Conservation (phyloP, 805 yeast species). For the Sungouiozyma ichnusensis region DNA sequence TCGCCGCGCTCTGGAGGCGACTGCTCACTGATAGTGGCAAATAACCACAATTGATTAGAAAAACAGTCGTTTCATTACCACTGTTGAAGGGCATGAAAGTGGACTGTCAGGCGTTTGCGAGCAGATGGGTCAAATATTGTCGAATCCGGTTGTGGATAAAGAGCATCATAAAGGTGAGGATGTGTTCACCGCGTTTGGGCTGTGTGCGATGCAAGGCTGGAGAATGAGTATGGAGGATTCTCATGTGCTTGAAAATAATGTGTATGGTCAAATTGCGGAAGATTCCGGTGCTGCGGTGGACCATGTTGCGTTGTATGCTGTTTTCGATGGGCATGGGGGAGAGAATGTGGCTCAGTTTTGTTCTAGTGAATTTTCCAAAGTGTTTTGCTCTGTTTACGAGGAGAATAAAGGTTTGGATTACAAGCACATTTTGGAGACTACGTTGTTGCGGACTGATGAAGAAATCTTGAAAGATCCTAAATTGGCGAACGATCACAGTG, state of each 20-base stretch:
- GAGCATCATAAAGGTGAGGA: slow-evolving; percentile 62
- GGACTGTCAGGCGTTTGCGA: not conserved
- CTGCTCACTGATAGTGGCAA: too few species aligned
- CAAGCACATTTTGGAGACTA: slow-evolving; percentile 48
- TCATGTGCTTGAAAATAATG: slow-evolving; percentile 45
- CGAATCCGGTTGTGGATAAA: slow-evolving; percentile 75
- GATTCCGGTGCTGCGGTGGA: slow-evolving; percentile 25
- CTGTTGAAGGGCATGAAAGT: not conserved
- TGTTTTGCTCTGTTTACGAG: slow-evolving; percentile 30
- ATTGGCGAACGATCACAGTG: slow-evolving; percentile 73
- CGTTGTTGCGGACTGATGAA: slow-evolving; percentile 74
- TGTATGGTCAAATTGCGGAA: slow-evolving; percentile 2
- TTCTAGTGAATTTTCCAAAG: slow-evolving; percentile 63
- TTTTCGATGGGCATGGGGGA: slow-evolving; percentile 97
- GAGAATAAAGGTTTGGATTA: slow-evolving; percentile 34
- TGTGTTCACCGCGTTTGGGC: slow-evolving; percentile 59
- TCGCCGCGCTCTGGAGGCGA: too few species aligned
- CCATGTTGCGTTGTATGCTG: slow-evolving; percentile 76
- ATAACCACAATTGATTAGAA: too few species aligned
- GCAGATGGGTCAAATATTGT: slow-evolving; percentile 91
- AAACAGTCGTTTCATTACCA: not conserved
- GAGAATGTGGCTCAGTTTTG: slow-evolving; percentile 78
- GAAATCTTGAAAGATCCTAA: slow-evolving; percentile 60
- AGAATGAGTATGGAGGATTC: slow-evolving; percentile 95
- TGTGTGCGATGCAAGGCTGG: slow-evolving; percentile 99